Conservation (phyloP, 495 filamentous ascomycete genomes). For the Sordaria brevicollis region DNA sequence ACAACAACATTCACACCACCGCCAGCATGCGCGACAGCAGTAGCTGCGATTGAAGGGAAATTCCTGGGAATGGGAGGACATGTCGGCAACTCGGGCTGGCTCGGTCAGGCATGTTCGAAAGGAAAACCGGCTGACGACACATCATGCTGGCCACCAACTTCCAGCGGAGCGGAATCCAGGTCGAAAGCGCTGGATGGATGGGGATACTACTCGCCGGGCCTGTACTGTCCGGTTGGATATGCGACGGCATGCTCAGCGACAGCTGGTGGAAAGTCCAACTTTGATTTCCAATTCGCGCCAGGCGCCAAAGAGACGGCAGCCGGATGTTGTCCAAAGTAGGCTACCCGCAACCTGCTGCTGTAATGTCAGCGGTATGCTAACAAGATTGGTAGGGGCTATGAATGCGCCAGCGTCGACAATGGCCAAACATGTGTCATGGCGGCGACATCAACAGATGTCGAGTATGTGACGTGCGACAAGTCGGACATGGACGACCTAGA, state of each 20-base stretch:
- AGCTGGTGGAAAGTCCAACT: slow-evolving; percentile 13
- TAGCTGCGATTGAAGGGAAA: slow-evolving; percentile 8
- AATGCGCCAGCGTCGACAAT: slow-evolving; percentile 20
- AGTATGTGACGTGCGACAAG: slow-evolving; percentile 19
- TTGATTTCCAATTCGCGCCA: slow-evolving; percentile 23
- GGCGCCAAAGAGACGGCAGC: slow-evolving; percentile 22
- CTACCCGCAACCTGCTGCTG: neutral
- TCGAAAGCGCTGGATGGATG: slow-evolving; percentile 13
- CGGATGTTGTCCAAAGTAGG: slow-evolving; percentile 27
- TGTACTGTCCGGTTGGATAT: slow-evolving; percentile 24
- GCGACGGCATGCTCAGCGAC: slow-evolving; percentile 25
- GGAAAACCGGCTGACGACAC: slow-evolving; percentile 14
- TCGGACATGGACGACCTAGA: slow-evolving; percentile 7
- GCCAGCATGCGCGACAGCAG: slow-evolving; percentile 19
- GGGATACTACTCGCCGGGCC: slow-evolving; percentile 26
- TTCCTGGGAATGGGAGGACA: slow-evolving; percentile 9
- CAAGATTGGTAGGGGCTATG: slow-evolving; percentile 15
- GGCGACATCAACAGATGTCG: slow-evolving; percentile 16
- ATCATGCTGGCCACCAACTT: slow-evolving; percentile 22
- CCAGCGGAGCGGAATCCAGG: slow-evolving; percentile 8
- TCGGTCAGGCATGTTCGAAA: slow-evolving; percentile 14
- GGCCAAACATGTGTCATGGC: slow-evolving; percentile 23
- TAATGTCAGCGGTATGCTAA: slow-evolving; percentile 1
- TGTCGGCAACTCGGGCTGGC: slow-evolving; percentile 6
- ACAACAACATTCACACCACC: slow-evolving; percentile 27